Conservation (phyloP, 192 early-diverging fungal genomes). For the Funneliformis geosporum region DNA sequence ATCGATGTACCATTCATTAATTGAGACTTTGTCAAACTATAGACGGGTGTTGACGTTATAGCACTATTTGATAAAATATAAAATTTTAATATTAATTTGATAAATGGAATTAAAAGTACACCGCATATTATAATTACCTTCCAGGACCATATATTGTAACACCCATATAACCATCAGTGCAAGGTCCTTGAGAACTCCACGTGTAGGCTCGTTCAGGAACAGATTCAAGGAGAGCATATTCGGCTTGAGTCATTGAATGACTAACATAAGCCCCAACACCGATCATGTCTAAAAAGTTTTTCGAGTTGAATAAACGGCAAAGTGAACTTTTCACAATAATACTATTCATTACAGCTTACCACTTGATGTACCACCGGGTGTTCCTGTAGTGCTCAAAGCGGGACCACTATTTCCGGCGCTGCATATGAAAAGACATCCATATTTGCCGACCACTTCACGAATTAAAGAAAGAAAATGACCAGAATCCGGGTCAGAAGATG, state of each 20-base stretch:
- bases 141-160: slow-evolving; percentile 86
- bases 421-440: slow-evolving; percentile 82
- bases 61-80: slow-evolving; percentile 56
- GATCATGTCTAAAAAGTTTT: slow-evolving; percentile 59
- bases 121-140: neutral
- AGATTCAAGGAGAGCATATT: slow-evolving; percentile 80
- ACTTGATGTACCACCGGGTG: slow-evolving; percentile 77
- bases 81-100: neutral
- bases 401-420: slow-evolving; percentile 95
- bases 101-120: neutral
- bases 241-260: slow-evolving; percentile 80
- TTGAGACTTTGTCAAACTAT: slow-evolving; percentile 65
- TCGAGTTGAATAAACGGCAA: neutral
- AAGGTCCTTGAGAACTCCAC: slow-evolving; percentile 89
- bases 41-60: slow-evolving; percentile 86
- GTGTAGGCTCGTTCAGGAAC: slow-evolving; percentile 81
- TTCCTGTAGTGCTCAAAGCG: slow-evolving; percentile 77
- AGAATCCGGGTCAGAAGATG: slow-evolving; percentile 62
- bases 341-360: slow-evolving; percentile 27
- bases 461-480: slow-evolving; percentile 86
- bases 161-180: slow-evolving; percentile 81
- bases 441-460: slow-evolving; percentile 78
- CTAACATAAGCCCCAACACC: slow-evolving; percentile 92
- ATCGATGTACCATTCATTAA: slow-evolving; percentile 95
- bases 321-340: neutral